Evolutionary conservation across 2,329 filamentous ascomycete genomes (phyloP).

Genomic region (Cryphonectria radicalis): DNA sequence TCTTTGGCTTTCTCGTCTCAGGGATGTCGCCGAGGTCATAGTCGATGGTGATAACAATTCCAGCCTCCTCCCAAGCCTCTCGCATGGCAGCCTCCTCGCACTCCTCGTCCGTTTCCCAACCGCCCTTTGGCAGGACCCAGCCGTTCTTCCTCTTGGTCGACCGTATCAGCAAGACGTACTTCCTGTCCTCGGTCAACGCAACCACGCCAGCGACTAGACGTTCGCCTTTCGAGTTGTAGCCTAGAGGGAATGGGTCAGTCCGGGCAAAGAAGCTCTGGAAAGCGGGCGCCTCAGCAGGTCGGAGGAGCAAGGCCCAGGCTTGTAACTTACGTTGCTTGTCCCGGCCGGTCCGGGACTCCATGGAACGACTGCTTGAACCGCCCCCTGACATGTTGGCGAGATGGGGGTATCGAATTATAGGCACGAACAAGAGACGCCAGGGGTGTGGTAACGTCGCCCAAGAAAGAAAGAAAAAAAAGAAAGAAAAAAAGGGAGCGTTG

Average conservation of each 20-base stretch:
- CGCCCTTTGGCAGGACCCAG: constrained; percentile 97
- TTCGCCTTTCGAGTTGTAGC: constrained; percentile 90
- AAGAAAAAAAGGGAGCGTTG: constrained; percentile 5
- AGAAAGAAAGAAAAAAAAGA: no score
- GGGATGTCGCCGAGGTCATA: constrained; percentile 85
- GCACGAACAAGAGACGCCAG: constrained; percentile 17
- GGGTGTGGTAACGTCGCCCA: background rate
- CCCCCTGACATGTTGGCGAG: constrained; percentile 27
- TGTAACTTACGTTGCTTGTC: constrained; percentile 77
- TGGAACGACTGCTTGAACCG: constrained; percentile 51
- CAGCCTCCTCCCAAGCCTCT: constrained; percentile 98
- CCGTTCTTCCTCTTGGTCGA: constrained; percentile 80
- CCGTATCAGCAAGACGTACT: constrained; percentile 89
- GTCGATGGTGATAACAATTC: constrained; percentile 82
- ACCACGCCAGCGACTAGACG: constrained; percentile 94
- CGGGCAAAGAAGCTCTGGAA: constrained; percentile 32
- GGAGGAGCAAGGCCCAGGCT: constrained; percentile 32
- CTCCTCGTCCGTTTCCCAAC: constrained; percentile 94
- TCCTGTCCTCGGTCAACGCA: constrained; percentile 82
- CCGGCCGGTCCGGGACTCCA: constrained; percentile 77
- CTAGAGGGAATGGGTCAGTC: constrained; percentile 57
- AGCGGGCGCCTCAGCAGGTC: constrained; percentile 20
- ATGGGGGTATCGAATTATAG: constrained; percentile 36
- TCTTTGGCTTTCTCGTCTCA: constrained; percentile 82
- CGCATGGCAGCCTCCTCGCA: constrained; percentile 83